These are phyloP conservation scores for Diaporthe velutina DNA, from an alignment of 2,329 filamentous ascomycete genomes.

Conservation along the genomic window DNA sequence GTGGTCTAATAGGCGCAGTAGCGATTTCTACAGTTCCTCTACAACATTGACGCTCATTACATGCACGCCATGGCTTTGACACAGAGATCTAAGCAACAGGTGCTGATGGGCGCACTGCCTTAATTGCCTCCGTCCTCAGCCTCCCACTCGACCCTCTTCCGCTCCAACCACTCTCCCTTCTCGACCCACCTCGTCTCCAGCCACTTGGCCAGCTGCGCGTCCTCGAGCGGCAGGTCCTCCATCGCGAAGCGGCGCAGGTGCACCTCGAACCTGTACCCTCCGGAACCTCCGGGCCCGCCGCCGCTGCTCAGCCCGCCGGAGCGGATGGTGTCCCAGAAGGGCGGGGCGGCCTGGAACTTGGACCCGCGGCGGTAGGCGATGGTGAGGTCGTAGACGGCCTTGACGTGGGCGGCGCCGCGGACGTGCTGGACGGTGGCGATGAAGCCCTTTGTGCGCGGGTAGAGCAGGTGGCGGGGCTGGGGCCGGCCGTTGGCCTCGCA, in stretches of 20 bases:
- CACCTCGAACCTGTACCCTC: conserved; percentile 63
- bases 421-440: conserved; percentile 70
- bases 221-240: conserved; percentile 60
- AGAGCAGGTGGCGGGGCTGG: conserved; percentile 69
- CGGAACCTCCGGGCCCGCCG: no score
- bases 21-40: neutral
- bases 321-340: conserved; percentile 66
- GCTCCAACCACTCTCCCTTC: conserved; percentile 65
- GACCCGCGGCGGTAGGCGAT: conserved; percentile 63
- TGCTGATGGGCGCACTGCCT: no score
- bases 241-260: conserved; percentile 62
- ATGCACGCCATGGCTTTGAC: accelerated
- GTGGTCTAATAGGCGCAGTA: neutral
- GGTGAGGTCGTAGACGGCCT: conserved; percentile 68
- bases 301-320: conserved; percentile 55
- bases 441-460: conserved; percentile 72
- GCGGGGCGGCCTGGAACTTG: conserved; percentile 60
- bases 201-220: conserved; percentile 64
- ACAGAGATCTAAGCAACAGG: neutral
- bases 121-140: conserved; percentile 37
- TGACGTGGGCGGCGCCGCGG: conserved; percentile 62
- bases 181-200: conserved; percentile 66
- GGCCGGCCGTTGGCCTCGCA: conserved; percentile 63
- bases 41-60: neutral
- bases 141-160: conserved; percentile 56